Conservation (phyloP, 768 basidiomycete genomes). For the Filobasidium floriforme region DNA sequence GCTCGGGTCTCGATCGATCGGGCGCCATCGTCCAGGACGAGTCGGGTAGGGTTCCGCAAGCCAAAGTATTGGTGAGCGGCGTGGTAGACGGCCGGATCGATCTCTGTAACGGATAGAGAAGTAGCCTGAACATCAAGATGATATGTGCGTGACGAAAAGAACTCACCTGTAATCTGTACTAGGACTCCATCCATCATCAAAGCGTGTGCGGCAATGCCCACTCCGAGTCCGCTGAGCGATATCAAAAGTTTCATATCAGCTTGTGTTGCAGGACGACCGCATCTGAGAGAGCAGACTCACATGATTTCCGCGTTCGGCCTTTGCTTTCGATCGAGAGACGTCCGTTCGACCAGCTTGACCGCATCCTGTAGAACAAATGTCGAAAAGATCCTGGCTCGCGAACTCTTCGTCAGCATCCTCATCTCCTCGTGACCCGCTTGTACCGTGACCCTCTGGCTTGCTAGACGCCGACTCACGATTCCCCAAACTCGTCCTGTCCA, state of each 20-base stretch:
- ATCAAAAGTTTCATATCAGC: neutral
- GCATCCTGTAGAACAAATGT: constrained; percentile 85
- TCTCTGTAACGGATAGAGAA: constrained; percentile 50
- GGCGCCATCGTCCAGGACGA: constrained; percentile 73
- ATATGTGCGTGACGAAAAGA: no score
- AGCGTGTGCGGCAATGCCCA: constrained; percentile 70
- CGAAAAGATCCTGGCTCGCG: constrained; percentile 58
- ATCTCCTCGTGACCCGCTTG: no score
- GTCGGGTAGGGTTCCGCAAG: constrained; percentile 56
- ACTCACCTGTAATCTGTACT: constrained; percentile 60
- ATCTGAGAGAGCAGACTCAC: constrained; percentile 48
- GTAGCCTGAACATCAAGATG: neutral
- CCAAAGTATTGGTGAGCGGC: constrained; percentile 74
- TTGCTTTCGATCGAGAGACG: constrained; percentile 12
- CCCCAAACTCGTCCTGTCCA: constrained; percentile 51
- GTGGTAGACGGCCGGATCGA: constrained; percentile 81
- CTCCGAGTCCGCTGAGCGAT: constrained; percentile 70
- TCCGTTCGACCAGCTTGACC: constrained; percentile 56
- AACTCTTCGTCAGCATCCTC: neutral
- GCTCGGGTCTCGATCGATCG: constrained; percentile 55
- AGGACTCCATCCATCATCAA: constrained; percentile 62
- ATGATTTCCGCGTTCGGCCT: constrained; percentile 59
- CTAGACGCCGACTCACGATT: constrained; percentile 39
- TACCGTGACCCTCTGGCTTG: no score
- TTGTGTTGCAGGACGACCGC: neutral